Evolutionary conservation across 192 early-diverging fungal species (phyloP).

Genomic region (Spizellomyces sp.): DNA sequence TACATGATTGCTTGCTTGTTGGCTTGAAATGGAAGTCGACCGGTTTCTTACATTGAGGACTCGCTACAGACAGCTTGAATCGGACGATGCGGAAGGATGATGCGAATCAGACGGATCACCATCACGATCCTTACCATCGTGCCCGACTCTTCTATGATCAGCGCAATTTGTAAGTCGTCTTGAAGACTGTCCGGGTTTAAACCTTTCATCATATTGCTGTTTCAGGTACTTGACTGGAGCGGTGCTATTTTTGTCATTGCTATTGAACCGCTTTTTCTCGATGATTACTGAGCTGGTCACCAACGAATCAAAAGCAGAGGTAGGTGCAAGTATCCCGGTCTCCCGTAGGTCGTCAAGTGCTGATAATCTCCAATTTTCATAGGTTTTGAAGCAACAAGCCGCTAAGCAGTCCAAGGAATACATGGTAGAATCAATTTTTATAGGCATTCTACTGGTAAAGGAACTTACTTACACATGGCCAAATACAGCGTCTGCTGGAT

Average conservation of each 20-base stretch:
- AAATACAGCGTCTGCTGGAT: constrained; percentile 22
- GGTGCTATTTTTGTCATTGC: constrained; percentile 37
- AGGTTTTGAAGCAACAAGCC: constrained; percentile 43
- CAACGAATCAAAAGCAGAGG: constrained; percentile 36
- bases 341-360: background rate
- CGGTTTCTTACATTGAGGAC: background rate
- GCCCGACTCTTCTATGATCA: constrained; percentile 38
- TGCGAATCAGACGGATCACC: constrained; percentile 2
- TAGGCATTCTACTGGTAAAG: background rate
- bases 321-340: background rate
- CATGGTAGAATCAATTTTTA: constrained; percentile 15
- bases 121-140: constrained; percentile 9
- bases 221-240: constrained; percentile 40
- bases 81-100: constrained; percentile 13
- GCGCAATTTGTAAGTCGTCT: constrained; percentile 29
- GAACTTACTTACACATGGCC: background rate
- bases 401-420: constrained; percentile 41
- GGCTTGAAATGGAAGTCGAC: background rate
- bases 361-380: background rate
- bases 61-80: constrained; percentile 9
- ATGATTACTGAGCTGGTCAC: constrained; percentile 36
- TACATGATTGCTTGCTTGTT: background rate
- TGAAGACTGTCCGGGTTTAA: background rate
- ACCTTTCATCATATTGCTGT: background rate
- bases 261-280: constrained; percentile 38